Percentiles rank a stretch among this genome's conserved stretches.
Conservation (phyloP, 1,139 yeast species). For the Wickerhamomyces sp. region DNA sequence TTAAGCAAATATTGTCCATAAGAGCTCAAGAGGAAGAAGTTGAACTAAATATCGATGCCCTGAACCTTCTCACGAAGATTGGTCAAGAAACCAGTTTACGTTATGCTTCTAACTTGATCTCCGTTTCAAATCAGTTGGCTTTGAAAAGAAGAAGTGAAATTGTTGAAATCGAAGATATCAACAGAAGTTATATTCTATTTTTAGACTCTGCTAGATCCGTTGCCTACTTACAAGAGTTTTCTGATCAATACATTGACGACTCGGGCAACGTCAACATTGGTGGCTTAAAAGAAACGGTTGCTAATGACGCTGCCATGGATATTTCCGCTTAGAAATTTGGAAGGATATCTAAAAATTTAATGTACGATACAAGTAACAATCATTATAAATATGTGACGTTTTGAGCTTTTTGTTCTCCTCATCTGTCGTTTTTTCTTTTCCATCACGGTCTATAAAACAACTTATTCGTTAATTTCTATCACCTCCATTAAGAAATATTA, state of each 20-base stretch:
- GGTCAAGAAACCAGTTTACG: slow-evolving; percentile 91
- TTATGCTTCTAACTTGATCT: slow-evolving; percentile 85
- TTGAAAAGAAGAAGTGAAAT: slow-evolving; percentile 64
- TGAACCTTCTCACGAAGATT: slow-evolving; percentile 85
- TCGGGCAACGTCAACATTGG: slow-evolving; percentile 59
- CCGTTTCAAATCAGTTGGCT: slow-evolving; percentile 84
- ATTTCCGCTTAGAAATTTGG: slow-evolving; percentile 26
- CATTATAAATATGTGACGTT: no score
- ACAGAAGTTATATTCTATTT: slow-evolving; percentile 82
- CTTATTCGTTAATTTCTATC: background rate
- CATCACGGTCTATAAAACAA: no score
- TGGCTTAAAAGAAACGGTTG: slow-evolving; percentile 11
- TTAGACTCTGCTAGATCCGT: slow-evolving; percentile 87
- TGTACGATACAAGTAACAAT: no score
- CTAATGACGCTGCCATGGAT: slow-evolving; percentile 40
- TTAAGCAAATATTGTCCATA: slow-evolving; percentile 77
- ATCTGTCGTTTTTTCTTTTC: no score
- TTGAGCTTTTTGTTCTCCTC: no score
- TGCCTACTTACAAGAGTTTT: slow-evolving; percentile 64
- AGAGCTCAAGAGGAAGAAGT: slow-evolving; percentile 97
- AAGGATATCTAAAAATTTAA: no score
- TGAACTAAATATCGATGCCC: slow-evolving; percentile 76
- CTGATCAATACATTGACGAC: slow-evolving; percentile 68
- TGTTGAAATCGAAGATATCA: slow-evolving; percentile 80
- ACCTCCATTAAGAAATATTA: no score